Base-by-base conservation (phyloP, 208 protist species). In the Tritrichomonas foetus region DNA sequence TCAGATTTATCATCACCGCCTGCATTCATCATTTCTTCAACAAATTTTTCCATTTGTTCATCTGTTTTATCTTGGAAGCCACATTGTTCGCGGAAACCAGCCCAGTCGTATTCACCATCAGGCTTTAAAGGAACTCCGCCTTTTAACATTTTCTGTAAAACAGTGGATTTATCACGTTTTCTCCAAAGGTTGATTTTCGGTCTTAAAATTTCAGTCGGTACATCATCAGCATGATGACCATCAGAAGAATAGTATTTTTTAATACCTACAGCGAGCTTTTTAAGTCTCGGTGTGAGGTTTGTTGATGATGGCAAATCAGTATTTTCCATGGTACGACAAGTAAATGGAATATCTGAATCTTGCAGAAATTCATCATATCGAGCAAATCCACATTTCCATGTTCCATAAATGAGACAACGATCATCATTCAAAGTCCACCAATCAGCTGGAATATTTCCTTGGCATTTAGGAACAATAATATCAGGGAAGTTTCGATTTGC, bases 1-100 rank as follows among this genome's bases (percentile, higher is more conserved):
- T 44, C 20, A 36, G 33, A 14, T 2, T 57, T 49, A 61, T 89
- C 78, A 44, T 53, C 50, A 50, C 16, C 33, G 8, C 78, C 78
- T 57, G 78, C 57, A 27, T 89, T 36, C 78, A 89, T 89, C 78
- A 89, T 89, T 39, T 89, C 78, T 57, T 89, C 41, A 27, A 89
- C 78, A 39, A 39, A 89, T 50, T 89, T 89, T 36, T 89, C 41
- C 47, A 89, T 57, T 36, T 89, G 78, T 57, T 89, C 78, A 20
- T 89, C 78, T 39, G 78, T 89, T 57, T 89, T 89, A n/a, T 89
- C 78, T 8, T 41, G 39, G 44, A 89, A 89, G 1, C 78, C 78
- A n/a, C 78, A 89, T 3, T 44, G 33, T 49, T 89, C 78, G 25
- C 47, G 33, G 78, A 89, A 89, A 41, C 57, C 57, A 1, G 78